phyloP scores from a whole-genome alignment of 192 early-diverging fungal genomes.

The Haplosporangium gracile region DNA sequence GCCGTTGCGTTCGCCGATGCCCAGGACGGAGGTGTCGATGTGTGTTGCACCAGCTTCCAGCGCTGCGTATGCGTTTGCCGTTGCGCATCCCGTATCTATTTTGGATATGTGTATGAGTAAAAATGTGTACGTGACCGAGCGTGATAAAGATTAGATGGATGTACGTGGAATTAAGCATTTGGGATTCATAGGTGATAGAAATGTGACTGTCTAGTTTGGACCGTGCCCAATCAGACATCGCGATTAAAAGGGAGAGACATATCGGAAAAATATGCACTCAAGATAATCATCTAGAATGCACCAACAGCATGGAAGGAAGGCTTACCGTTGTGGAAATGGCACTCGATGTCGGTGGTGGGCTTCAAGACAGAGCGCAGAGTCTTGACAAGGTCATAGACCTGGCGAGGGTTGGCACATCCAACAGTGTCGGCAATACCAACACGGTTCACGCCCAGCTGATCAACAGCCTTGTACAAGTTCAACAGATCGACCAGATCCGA shows the following conservation, averaged over 20 bases:
- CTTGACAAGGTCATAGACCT: constrained; percentile 97
- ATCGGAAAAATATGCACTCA: not conserved
- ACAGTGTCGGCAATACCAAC: constrained; percentile 99
- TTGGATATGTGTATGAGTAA: not conserved
- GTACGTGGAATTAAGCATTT: constrained; percentile 7
- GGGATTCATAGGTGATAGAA: not conserved
- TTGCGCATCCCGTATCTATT: constrained; percentile 94
- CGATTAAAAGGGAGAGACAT: not conserved
- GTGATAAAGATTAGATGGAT: not conserved
- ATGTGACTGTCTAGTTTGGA: constrained; percentile 18
- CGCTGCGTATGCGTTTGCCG: constrained; percentile 97
- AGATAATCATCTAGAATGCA: not conserved
- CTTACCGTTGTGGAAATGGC: constrained; percentile 96
- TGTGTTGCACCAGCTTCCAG: constrained; percentile 98
- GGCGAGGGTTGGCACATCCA: constrained; percentile 97
- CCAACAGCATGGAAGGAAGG: not conserved
- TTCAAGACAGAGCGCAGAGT: constrained; percentile 92
- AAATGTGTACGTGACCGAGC: not conserved
- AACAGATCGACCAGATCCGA: constrained; percentile 97
- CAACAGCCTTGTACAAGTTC: constrained; percentile 95
- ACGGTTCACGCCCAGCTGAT: constrained; percentile 98
- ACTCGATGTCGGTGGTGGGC: constrained; percentile 96
- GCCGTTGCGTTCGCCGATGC: constrained; percentile 99
- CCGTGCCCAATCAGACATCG: constrained; percentile 7
- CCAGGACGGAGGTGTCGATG: constrained; percentile 97